Conservation (phyloP, 768 basidiomycete genomes). For the Leccinum barrowsii region DNA sequence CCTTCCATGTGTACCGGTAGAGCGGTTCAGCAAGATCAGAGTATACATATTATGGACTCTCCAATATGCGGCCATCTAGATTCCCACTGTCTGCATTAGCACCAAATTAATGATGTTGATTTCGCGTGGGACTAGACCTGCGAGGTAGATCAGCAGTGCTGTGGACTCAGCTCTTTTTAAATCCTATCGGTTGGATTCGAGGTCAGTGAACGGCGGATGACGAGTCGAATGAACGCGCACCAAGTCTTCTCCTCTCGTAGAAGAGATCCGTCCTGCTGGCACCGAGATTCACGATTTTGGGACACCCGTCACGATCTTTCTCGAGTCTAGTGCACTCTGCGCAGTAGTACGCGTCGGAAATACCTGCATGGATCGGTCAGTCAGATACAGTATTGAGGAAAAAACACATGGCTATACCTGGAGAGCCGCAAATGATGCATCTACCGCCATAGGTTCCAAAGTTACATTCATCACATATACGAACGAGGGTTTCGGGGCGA, state of each 20-base stretch:
- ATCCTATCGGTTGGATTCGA: conserved; percentile 15
- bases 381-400: neutral
- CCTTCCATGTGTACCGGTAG: conserved; percentile 56
- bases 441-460: conserved; percentile 97
- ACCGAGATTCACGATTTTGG: conserved; percentile 96
- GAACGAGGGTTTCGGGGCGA: conserved; percentile 93
- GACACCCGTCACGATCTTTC: conserved; percentile 97
- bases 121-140: neutral
- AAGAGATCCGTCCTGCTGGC: conserved; percentile 90
- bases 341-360: conserved; percentile 98
- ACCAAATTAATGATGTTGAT: neutral
- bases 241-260: conserved; percentile 84
- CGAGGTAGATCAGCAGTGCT: neutral
- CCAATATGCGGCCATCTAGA: neutral
- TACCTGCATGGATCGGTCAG: conserved; percentile 50
- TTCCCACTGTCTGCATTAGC: conserved; percentile 1
- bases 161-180: conserved; percentile 30
- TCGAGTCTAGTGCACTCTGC: conserved; percentile 96
- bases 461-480: conserved; percentile 99
- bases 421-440: conserved; percentile 96
- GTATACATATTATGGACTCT: conserved; percentile 4
- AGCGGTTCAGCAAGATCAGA: neutral
- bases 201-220: neutral
- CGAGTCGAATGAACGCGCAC: conserved; percentile 37
- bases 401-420: conserved; percentile 49